Base-by-base conservation (phyloP, 257 asterid genomes). In the Scutellaria barbata region DNA sequence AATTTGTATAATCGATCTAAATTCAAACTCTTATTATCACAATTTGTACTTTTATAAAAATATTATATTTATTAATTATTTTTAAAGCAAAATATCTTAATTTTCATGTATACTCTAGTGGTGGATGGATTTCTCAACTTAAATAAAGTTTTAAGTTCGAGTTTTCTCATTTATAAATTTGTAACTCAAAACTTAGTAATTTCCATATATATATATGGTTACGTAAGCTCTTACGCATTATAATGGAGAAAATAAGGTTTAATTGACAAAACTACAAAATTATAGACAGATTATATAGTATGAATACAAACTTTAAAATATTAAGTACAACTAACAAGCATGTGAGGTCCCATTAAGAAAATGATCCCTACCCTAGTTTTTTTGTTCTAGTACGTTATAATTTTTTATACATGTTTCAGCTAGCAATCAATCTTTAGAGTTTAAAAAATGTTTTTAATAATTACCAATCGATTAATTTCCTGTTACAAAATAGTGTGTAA, bases 201-300 rank as follows among this genome's bases (percentile, higher is more conserved):
- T 3, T n/a, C 22, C 20, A 8, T 13, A 9, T 11, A 10, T 13
- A 6, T 14, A 14, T 40, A 5, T 30, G 74, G 66, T 55, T 70
- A 73, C 82, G 85, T 78, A 78, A 75, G 85, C 85, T 69, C 82
- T 83, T 81, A 77, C 88, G 88, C 65, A 73, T 56, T 5, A 8
- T 37, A 63, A 48, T 54, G 14, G 42, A 67, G 5, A 2, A 22
- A 58, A 67, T 40, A 37, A 63, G 30, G 35, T 48, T 11, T 47
- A 58, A 58, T 50, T 8, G 20, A 60, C 22, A 57, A 45, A 57
- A 65, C 48, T 14, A 43, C 33, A 14, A 41, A 4, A 42, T 5
- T 54, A 30, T 30, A 30, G 35, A 30, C 2, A 22, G 1, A 30
- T 30, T 30, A 30, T 30, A 2, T 30, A 30, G 35, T 30, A 30